Base-by-base conservation (phyloP, 2,329 filamentous ascomycete genomes). In the Alternaria gansuensis region DNA sequence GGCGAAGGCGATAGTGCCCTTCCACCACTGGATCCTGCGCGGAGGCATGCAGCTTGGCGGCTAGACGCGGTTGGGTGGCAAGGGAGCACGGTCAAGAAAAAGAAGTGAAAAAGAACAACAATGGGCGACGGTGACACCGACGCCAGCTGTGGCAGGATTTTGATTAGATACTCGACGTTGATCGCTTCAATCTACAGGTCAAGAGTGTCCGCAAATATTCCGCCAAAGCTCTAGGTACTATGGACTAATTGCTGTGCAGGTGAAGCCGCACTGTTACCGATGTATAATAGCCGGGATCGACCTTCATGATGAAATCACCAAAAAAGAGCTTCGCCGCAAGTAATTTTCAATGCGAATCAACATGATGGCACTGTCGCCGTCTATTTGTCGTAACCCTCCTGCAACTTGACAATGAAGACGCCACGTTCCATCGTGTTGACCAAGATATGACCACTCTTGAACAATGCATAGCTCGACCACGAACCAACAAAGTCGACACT, bases 391-490 rank as follows among this genome's bases (percentile, higher is more conserved):
- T 24, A 44, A 5, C 41, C 71, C 28, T 60, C 61, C 67, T 76
- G 64, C 57, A 74, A 49, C 68, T 78, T 78, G 28, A 79, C 43
- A 17, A 78, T 62, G 49, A 75, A 78, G 1, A 65, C 77, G 49
- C 77, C 77, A 31, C 77, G 64, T 68, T 79, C 77, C 74, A 79
- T 79, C 1, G 76, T 78, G 58, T 79, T 79, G 41, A 79, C 71
- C 23, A 78, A 69, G 34, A 78, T 77, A 46, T 73, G 75, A 2
- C 77, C 77, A 48, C 73, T 76, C 72, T 77, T 76, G 63, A 78
- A 79, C 7, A 73, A 62, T 13, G 73, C 75, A 61, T 81, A 82
- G 53, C 73, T 77, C 33, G 75, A 76, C 80, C 80, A 82, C 1
- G 76, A 78, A 10, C 80, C 79, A 5, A 80, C 76, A 60, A 81